Evolutionary conservation across 345 rosid species (phyloP).

Genomic region (Sisymbrium altissimum): DNA sequence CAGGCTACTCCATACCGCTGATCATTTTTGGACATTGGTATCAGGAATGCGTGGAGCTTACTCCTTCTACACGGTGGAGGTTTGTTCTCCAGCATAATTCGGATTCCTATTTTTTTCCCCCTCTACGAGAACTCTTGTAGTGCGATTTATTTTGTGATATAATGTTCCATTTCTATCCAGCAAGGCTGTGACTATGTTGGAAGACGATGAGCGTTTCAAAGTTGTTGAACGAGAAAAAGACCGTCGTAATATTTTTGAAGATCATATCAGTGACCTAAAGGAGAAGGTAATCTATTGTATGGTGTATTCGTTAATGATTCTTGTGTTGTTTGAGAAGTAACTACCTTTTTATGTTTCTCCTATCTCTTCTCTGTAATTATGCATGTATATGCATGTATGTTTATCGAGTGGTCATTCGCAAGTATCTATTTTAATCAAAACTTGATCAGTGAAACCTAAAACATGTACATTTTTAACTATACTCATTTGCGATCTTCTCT

Average conservation of each 20-base stretch:
- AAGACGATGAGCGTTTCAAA: slow-evolving; percentile 82
- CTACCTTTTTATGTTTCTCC: slow-evolving; percentile 1
- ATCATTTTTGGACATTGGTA: slow-evolving; percentile 10
- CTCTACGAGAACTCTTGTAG: background rate
- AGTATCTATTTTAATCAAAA: background rate
- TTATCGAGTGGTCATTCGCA: no score
- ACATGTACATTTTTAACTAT: background rate
- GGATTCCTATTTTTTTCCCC: background rate
- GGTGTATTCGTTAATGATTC: background rate
- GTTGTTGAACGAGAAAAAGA: slow-evolving; percentile 89
- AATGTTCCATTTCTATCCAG: slow-evolving; percentile 46
- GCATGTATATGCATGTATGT: no score
- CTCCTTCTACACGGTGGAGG: slow-evolving; percentile 89
- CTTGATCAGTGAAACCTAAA: slow-evolving; percentile 4
- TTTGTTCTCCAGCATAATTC: slow-evolving; percentile 39
- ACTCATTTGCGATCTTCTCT: slow-evolving; percentile 5
- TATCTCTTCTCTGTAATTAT: background rate
- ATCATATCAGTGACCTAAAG: slow-evolving; percentile 60
- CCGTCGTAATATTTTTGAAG: slow-evolving; percentile 78
- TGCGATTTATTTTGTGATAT: slow-evolving; percentile 13
- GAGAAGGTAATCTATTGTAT: slow-evolving; percentile 47
- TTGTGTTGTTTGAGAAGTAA: slow-evolving; percentile 17
- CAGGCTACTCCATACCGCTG: background rate
- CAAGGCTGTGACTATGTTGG: slow-evolving; percentile 68
- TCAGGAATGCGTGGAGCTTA: slow-evolving; percentile 75